Base-by-base conservation (phyloP, 805 yeast species). In the Danielozyma ontarioensis region DNA sequence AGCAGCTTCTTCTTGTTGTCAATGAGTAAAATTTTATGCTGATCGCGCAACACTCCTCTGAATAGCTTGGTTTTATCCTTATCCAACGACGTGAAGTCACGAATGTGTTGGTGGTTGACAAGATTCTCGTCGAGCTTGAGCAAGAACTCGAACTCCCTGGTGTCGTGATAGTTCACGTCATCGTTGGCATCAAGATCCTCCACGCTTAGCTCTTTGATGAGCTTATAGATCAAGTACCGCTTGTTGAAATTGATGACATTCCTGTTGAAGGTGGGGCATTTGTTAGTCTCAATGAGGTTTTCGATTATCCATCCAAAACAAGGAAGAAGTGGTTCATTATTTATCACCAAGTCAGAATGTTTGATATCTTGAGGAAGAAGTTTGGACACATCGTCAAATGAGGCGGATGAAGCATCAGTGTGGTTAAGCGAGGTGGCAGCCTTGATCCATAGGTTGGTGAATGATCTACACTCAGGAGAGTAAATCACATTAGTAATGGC, bases 231-330 rank as follows among this genome's bases (percentile, higher is more conserved):
- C 27, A 67, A 48, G 41, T 64, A 64, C 23, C 69, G 47, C 60
- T 90, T 90, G 57, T 87, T 95, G 57, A 89, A 90, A 51, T 90
- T 89, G 46, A 89, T 76, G 40, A 82, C 62, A 48, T 80, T 75
- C 25, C 76, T 70, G 32, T 81, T 74, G 76, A 78, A 83, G 47
- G 83, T 84, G 13, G 96, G 95, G 32, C 87, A 79, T 33, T 46
- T 57, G 39, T 62, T 62, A 8, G 59, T 46, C 49, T 85, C 95
- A 34, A 88, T 53, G 41, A 90, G 61, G 40, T 94, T 77, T 46
- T 83, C 90, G 16, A 83, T 65, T 32, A 87, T 67, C 97, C 97
- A 90, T 8, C 97, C 97, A 38, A 87, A 76, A 50, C 96, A 89
- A 2, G 95, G 93, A 4, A 87, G 75, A 31, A 85, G 60, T 0